These are phyloP conservation scores for Lignosus rhinocerotis DNA, from an alignment of 1,284 basidiomycete genomes.

Conservation along the genomic window DNA sequence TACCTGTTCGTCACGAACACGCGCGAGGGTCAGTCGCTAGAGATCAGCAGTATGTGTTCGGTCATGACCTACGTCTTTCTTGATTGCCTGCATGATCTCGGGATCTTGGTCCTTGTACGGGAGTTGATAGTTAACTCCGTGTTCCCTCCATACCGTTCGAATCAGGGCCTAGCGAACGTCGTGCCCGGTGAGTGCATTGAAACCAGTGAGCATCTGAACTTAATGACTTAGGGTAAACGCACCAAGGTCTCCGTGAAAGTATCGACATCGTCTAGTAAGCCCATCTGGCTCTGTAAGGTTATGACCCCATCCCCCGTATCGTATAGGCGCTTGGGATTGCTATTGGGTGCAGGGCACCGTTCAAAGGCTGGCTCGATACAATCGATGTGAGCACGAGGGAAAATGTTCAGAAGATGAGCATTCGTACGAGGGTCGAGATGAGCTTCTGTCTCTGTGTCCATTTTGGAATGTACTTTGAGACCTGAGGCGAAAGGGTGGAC, in stretches of 20 bases:
- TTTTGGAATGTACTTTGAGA: too few relatives aligned
- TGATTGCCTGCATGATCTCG: background rate
- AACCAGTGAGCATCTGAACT: too few relatives aligned
- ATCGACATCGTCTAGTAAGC: background rate
- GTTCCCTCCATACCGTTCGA: slow-evolving; percentile 1
- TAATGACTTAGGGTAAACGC: background rate
- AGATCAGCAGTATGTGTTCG: background rate
- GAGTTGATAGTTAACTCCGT: background rate
- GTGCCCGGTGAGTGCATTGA: background rate
- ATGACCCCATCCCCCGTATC: background rate
- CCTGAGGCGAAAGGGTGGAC: too few relatives aligned
- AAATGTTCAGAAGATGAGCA: too few relatives aligned
- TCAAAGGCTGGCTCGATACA: background rate
- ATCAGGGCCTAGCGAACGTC: background rate
- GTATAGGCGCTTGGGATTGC: background rate
- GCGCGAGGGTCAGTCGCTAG: background rate
- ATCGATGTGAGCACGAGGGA: background rate
- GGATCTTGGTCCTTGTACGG: background rate
- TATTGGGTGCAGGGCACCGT: background rate
- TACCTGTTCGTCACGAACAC: background rate
- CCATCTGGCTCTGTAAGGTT: background rate
- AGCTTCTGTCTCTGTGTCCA: too few relatives aligned
- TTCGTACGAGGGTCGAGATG: too few relatives aligned
- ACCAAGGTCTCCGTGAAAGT: background rate
- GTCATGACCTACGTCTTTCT: background rate